Base-by-base conservation (phyloP, 768 basidiomycete genomes). In the Trametes sanguinea region DNA sequence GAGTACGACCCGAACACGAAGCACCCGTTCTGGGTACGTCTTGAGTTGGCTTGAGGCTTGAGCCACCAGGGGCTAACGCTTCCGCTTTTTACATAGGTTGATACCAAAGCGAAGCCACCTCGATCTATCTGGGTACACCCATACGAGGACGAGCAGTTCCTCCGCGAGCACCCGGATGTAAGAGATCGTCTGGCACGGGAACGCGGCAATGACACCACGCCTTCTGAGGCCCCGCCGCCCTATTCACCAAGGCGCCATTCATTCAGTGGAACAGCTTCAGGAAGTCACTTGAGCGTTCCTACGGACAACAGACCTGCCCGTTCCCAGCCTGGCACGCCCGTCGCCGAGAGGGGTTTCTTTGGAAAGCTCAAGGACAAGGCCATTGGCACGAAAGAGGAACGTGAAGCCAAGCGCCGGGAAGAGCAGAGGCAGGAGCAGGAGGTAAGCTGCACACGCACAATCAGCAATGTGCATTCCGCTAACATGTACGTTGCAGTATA, bases 71-170 rank as follows among this genome's bases (percentile, higher is more conserved):
- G 22, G 22, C 22, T 22, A 22, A 22, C 1, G 22, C 22, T 22
- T 22, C 22, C 22, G 22, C 22, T 22, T 22, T 22, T 22, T 22
- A 22, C 22, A 52, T 47, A 88, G 85, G 85, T 89, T 16, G 86
- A 91, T 62, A 89, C 87, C 0, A 77, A 74, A 60, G 82, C 84
- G 0, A 76, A 71, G 7, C 89, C 90, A 7, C 83, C 87, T 1
- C 82, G 89, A 0, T 79, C 84, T 0, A 89, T 85, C 67, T 92
- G 89, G 90, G 78, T 79, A 1, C 88, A 92, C 68, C 89, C 90
- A 1, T 83, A 83, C 60, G 86, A 90, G 58, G 88, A 90, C 69
- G 82, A 85, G 48, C 77, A 83, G 54, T 90, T 81, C 71, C 76
- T 88, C n/a, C 66, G 61, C 4, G 80, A 83, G 48, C 81, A 87